A percentile compares a stretch with the other conserved stretches of the same genome.
These are phyloP conservation scores for Diplosphaera chodatii DNA, from an alignment of 139 green algal genomes.

Conservation along the genomic window DNA sequence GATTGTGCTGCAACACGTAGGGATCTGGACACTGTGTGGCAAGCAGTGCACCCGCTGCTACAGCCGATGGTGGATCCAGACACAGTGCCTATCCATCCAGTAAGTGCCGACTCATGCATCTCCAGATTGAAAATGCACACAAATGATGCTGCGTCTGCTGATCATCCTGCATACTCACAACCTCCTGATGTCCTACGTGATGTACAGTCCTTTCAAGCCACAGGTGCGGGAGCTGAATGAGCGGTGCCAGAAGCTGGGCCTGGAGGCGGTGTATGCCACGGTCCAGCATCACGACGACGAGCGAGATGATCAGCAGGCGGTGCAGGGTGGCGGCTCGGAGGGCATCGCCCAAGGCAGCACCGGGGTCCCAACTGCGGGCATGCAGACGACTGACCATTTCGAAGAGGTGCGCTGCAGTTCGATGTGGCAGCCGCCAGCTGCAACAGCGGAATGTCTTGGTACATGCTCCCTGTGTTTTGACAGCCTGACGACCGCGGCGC, in stretches of 20 bases:
- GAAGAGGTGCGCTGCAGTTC: too few species aligned
- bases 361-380: background rate
- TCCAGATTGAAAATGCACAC: background rate
- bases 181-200: too few species aligned
- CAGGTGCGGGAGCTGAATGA: slow-evolving; percentile 12
- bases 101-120: slow-evolving; percentile 12
- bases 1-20: too few species aligned
- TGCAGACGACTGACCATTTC: background rate
- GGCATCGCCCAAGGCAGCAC: too few species aligned
- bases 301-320: background rate
- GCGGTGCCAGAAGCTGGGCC: slow-evolving; percentile 12
- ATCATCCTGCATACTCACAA: too few species aligned
- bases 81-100: slow-evolving; percentile 35
- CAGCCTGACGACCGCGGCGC: too few species aligned
- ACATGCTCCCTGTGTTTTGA: too few species aligned
- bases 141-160: background rate
- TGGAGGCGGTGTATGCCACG: background rate
- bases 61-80: slow-evolving; percentile 27
- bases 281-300: background rate
- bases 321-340: too few species aligned
- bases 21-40: slow-evolving; percentile 16
- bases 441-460: too few species aligned
- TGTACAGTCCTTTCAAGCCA: too few species aligned
- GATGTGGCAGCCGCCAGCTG: too few species aligned
- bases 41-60: slow-evolving; percentile 17